Conservation (phyloP, 108 stramenopile species). For the Phaeodactylum tricornutum region DNA sequence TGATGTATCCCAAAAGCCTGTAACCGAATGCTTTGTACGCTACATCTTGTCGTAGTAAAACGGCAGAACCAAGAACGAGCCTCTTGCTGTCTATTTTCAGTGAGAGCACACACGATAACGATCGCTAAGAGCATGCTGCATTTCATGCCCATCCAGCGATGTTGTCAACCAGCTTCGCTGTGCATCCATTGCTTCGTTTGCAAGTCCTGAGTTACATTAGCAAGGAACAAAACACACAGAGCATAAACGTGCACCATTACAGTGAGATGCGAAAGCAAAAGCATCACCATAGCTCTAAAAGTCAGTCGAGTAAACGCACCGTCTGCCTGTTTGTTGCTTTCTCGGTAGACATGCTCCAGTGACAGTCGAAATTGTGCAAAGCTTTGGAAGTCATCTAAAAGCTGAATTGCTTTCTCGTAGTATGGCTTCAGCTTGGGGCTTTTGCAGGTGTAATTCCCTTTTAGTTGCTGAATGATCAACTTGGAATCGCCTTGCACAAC, state of each 20-base stretch:
- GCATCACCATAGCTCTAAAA: neutral
- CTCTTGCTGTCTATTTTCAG: too few species aligned
- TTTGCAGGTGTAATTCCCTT: slow-evolving; percentile 48
- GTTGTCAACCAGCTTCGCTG: slow-evolving; percentile 27
- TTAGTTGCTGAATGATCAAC: slow-evolving; percentile 64
- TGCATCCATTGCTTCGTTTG: slow-evolving; percentile 77
- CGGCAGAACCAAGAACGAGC: too few species aligned
- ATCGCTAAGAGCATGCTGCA: too few species aligned
- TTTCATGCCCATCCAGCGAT: slow-evolving; percentile 4
- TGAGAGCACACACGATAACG: too few species aligned
- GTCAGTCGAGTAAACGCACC: slow-evolving; percentile 9
- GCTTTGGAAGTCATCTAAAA: neutral
- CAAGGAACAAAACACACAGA: neutral
- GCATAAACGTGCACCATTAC: neutral
- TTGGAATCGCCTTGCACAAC: slow-evolving; percentile 61
- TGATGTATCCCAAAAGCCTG: too few species aligned
- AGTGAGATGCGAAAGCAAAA: neutral
- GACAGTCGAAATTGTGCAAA: neutral
- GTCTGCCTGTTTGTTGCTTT: slow-evolving; percentile 60
- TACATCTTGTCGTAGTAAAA: too few species aligned
- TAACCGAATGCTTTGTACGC: too few species aligned
- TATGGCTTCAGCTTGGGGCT: slow-evolving; percentile 26
- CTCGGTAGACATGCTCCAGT: slow-evolving; percentile 57
- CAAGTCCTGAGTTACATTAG: slow-evolving; percentile 16
- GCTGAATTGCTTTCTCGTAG: neutral